phyloP scores from a whole-genome alignment of 192 early-diverging fungal genomes.

The Coemansia sp. region DNA sequence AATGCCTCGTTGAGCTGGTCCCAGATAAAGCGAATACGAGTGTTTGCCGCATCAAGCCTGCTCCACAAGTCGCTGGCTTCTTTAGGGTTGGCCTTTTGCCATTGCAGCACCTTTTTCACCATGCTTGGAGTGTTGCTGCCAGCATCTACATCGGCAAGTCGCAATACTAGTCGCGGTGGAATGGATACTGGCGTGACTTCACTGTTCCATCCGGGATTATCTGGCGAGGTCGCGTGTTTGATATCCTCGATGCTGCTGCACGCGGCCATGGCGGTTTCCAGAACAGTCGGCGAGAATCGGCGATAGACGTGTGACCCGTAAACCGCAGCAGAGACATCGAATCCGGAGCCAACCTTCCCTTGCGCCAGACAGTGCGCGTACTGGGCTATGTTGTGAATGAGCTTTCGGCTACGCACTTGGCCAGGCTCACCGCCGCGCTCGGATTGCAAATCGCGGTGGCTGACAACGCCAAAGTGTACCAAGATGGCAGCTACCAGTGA shows the following conservation, averaged over 20 bases:
- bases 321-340: slow-evolving; percentile 92
- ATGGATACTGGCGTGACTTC: slow-evolving; percentile 63
- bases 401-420: slow-evolving; percentile 29
- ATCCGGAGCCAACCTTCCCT: slow-evolving; percentile 96
- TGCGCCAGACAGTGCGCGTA: slow-evolving; percentile 95
- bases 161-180: slow-evolving; percentile 71
- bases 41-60: slow-evolving; percentile 64
- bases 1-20: slow-evolving; percentile 48
- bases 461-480: slow-evolving; percentile 66
- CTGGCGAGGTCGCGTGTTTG: slow-evolving; percentile 31
- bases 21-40: slow-evolving; percentile 60
- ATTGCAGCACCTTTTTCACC: slow-evolving; percentile 82
- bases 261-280: slow-evolving; percentile 59
- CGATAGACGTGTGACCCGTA: slow-evolving; percentile 88
- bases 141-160: slow-evolving; percentile 90
- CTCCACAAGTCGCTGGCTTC: slow-evolving; percentile 58
- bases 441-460: slow-evolving; percentile 12
- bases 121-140: slow-evolving; percentile 94
- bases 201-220: slow-evolving; percentile 68
- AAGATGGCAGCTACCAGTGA: slow-evolving; percentile 83
- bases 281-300: slow-evolving; percentile 74
- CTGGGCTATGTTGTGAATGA: slow-evolving; percentile 90
- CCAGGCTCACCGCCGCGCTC: slow-evolving; percentile 4
- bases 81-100: slow-evolving; percentile 72
- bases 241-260: slow-evolving; percentile 17